Evolutionary conservation across 495 filamentous ascomycete species (phyloP), one percentile per base, ranked within the genome.

Genomic region (Podospora comata): DNA sequence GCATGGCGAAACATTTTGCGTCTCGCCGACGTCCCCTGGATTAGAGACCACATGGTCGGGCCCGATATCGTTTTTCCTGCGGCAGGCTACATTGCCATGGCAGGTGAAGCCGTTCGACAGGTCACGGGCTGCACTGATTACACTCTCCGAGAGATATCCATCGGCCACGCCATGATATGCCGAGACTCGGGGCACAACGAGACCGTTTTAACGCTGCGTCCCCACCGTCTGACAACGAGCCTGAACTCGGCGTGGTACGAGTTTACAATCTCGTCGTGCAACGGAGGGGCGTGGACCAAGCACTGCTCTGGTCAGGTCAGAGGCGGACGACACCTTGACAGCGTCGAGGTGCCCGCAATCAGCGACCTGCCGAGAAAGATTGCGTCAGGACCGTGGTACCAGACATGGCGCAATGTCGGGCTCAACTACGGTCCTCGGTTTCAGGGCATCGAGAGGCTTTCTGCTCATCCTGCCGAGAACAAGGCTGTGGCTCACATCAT

Each of bases 1-100:
- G 65, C 70, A 0, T 88, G 83, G 83, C 67, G 76, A 6, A 79
- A 84, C 56, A 48, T 78, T 6, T 60, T 88, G 1, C 68, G 72
- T 2, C 18, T 76, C 0, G 62, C 44, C 0, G 82, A 86, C 57
- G 66, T 71, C 67, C 65, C 56, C 74, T 73, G 69, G 72, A 59
- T 86, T 0, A 20, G 68, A 0, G 81, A 83, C 23, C 84, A 87
- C 68, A 32, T 59, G 15, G 39, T 82, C 13, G 75, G 77, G 6
- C 48, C 66, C 3, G 69, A 77, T 23, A 53, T 66, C 1, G n/a
- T 73, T 20, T 64, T 73, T 13, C 72, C 72, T 0, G 69, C 30
- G 20, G 61, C 67, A 2, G 69, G 56, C 0, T 66, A 67, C 23
- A 30, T 71, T 0, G 27, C 72, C 19, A 69, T 73, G 65, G 69